These are phyloP conservation scores for Stephanodiscus triporus DNA, from an alignment of 108 stramenopile genomes.

Conservation along the genomic window DNA sequence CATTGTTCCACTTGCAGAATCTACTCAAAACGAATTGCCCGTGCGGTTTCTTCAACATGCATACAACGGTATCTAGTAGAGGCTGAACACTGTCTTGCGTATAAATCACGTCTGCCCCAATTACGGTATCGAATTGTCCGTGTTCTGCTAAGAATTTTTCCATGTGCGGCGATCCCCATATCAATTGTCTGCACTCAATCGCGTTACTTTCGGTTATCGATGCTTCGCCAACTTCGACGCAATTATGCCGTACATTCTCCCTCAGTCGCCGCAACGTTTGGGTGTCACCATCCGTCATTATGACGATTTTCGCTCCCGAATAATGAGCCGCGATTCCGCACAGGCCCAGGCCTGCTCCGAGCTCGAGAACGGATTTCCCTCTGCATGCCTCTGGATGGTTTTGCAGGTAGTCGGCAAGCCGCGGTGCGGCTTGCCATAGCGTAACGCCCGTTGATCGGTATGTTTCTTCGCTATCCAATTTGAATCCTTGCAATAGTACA, in stretches of 20 bases:
- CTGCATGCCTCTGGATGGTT: slow-evolving; percentile 34
- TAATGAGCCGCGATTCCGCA: slow-evolving; percentile 56
- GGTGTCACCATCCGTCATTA: slow-evolving; percentile 65
- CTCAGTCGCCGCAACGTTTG: slow-evolving; percentile 51
- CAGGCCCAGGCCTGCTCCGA: slow-evolving; percentile 63
- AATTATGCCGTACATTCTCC: slow-evolving; percentile 45
- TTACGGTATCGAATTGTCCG: slow-evolving; percentile 16
- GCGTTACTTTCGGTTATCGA: not conserved
- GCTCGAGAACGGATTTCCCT: slow-evolving; percentile 47
- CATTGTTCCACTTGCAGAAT: slow-evolving; percentile 39
- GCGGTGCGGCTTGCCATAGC: slow-evolving; percentile 52
- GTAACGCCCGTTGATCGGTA: slow-evolving; percentile 57
- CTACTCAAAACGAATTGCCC: slow-evolving; percentile 38
- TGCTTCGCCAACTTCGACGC: slow-evolving; percentile 9
- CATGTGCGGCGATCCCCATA: slow-evolving; percentile 30
- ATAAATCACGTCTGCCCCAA: slow-evolving; percentile 37
- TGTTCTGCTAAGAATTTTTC: slow-evolving; percentile 13
- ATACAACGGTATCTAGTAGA: slow-evolving; percentile 32
- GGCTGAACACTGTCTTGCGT: slow-evolving; percentile 22
- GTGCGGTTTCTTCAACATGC: slow-evolving; percentile 33
- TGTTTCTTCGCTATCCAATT: slow-evolving; percentile 35
- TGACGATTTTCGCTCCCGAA: slow-evolving; percentile 41
- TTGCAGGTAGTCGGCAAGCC: slow-evolving; percentile 42
- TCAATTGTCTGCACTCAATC: slow-evolving; percentile 33
- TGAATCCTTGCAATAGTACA: slow-evolving; percentile 27